Evolutionary conservation across 2,329 filamentous ascomycete species (phyloP), one percentile per base, ranked within the genome.

Genomic region (Curvularia lunata): DNA sequence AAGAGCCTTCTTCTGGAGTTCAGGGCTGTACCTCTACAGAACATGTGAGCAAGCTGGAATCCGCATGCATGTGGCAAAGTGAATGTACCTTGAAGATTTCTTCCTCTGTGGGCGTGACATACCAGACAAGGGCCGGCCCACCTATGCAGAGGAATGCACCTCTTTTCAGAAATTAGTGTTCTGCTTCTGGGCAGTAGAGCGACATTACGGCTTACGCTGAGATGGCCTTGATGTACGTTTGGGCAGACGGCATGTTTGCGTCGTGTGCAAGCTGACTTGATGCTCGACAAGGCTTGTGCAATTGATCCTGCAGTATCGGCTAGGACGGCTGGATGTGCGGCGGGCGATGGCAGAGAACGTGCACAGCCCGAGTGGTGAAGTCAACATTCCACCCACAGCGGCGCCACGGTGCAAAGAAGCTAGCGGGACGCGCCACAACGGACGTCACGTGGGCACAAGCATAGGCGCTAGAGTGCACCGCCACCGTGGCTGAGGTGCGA

Each of bases 1-100:
- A n/a, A 96, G 81, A 61, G 91, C 92, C 72, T 90, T 86, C 77
- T 91, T 91, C 74, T 95, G 91, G n/a, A 99, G 85, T 32, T 98
- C 95, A 0, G 94, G 94, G 77, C 94, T 98, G 81, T 98, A 98
- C 78, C 85, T 87, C 81, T 91, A 64, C 42, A 38, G 28, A 43
- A 23, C 32, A 43, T 58, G 52, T 62, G 45, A 47, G 48, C 43
- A 28, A 37, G 28, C 23, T 52, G 51, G 42, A 37, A 42, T 46
- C 48, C 46, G 13, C 40, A 48, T 48, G 50, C 63, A 66, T 50
- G 62, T 66, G 67, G 64, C 56, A 40, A 55, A 52, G 21, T 41
- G 41, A 18, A 48, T 52, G 27, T 77, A 83, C 83, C 76, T 85
- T 83, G 82, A 96, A 92, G 41, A 99, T 84, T 80, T 98, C 92